Conservation (phyloP, 805 yeast species). For the Pichia pseudocactophila region DNA sequence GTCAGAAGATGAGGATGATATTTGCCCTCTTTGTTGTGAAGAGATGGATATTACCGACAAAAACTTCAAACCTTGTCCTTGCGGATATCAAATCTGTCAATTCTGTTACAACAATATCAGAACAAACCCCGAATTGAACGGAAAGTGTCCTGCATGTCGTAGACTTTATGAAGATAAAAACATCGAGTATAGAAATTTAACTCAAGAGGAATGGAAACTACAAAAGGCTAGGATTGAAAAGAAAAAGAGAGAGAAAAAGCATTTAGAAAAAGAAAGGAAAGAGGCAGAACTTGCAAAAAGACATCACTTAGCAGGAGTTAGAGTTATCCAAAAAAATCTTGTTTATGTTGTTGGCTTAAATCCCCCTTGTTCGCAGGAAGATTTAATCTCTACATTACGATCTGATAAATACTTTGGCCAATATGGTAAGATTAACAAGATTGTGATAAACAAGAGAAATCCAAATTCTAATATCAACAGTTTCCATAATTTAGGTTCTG, state of each 20-base stretch:
- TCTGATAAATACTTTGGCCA: constrained; percentile 97
- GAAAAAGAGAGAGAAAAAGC: constrained; percentile 74
- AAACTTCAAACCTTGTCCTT: constrained; percentile 98
- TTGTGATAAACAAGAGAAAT: constrained; percentile 78
- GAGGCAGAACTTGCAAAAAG: constrained; percentile 80
- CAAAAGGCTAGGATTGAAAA: constrained; percentile 76
- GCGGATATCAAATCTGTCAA: constrained; percentile 98
- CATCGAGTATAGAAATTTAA: constrained; percentile 75
- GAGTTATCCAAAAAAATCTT: constrained; percentile 96
- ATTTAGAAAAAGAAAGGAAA: constrained; percentile 82
- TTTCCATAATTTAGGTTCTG: constrained; percentile 23
- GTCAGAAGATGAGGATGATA: constrained; percentile 67
- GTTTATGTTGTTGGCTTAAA: constrained; percentile 94
- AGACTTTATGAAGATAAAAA: constrained; percentile 87
- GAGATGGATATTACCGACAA: constrained; percentile 96
- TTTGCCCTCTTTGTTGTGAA: constrained; percentile 93
- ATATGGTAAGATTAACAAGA: constrained; percentile 89
- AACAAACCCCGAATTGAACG: constrained; percentile 90
- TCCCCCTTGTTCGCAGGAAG: constrained; percentile 81
- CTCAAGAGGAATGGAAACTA: constrained; percentile 78
- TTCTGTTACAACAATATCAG: constrained; percentile 95
- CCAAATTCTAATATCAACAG: constrained; percentile 32
- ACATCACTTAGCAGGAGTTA: constrained; percentile 89
- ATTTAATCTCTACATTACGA: constrained; percentile 68
- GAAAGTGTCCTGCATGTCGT: constrained; percentile 97